phyloP scores from a whole-genome alignment of 495 filamentous ascomycete species.

The Rhypophila decipiens region DNA sequence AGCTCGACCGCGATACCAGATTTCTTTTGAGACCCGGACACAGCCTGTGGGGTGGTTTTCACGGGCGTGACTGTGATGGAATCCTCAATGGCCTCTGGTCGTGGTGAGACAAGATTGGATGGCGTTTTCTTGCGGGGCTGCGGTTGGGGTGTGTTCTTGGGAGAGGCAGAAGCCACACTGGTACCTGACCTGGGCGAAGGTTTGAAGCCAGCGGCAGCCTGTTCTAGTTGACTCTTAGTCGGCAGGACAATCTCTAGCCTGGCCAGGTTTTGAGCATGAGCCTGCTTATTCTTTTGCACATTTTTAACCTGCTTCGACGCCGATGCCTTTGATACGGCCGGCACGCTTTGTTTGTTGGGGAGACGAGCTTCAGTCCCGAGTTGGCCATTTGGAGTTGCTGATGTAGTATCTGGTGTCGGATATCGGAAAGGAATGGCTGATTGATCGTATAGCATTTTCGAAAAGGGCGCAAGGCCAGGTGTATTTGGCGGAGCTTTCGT shows the following conservation, averaged over 20 bases:
- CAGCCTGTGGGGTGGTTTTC: constrained; percentile 6
- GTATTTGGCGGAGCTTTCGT: constrained; percentile 13
- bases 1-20: constrained; percentile 33
- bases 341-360: constrained; percentile 3
- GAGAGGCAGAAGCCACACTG: background rate
- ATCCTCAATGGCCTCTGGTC: background rate
- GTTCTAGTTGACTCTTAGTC: constrained; percentile 25
- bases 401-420: constrained; percentile 23
- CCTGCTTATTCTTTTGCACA: constrained; percentile 14
- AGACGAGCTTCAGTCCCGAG: constrained; percentile 2
- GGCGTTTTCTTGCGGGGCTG: background rate
- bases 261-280: constrained; percentile 21
- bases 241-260: constrained; percentile 28
- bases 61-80: background rate
- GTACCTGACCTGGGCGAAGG: background rate
- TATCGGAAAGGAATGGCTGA: constrained; percentile 31
- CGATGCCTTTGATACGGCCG: constrained; percentile 13
- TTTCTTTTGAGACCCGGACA: constrained; percentile 10
- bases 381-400: constrained; percentile 10
- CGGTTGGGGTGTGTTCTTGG: background rate
- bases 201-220: constrained; percentile 4
- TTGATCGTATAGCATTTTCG: constrained; percentile 40
- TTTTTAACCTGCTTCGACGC: constrained; percentile 15
- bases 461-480: constrained; percentile 33
- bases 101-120: constrained; percentile 1